Evolutionary conservation across 805 yeast genomes (phyloP).

Genomic region (Zygosaccharomyces gambellarensis): DNA sequence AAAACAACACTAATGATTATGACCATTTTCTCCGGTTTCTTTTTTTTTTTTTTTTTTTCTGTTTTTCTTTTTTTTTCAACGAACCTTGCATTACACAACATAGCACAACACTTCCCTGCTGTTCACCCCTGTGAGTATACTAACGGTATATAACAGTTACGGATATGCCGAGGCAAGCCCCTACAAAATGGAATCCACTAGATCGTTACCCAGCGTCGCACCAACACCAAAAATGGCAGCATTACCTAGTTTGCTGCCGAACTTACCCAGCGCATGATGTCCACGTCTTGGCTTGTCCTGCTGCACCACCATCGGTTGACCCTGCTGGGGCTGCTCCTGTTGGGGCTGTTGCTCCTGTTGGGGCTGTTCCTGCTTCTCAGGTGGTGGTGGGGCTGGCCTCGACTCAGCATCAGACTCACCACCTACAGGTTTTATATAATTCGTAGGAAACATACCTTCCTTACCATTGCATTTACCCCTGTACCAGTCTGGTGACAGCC

Average conservation of each 20-base stretch:
- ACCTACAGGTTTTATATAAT: constrained; percentile 55
- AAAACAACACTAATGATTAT: background rate
- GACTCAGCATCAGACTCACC: constrained; percentile 15
- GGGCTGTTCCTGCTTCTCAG: constrained; percentile 23
- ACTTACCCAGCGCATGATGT: constrained; percentile 45
- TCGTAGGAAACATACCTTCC: constrained; percentile 85
- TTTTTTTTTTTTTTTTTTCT: background rate
- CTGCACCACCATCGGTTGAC: constrained; percentile 15
- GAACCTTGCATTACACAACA: background rate
- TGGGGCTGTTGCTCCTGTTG: constrained; percentile 30
- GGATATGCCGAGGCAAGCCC: background rate
- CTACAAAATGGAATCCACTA: constrained; percentile 68
- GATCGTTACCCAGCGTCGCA: constrained; percentile 82
- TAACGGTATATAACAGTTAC: background rate
- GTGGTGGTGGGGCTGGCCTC: constrained; percentile 16
- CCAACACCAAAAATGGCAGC: constrained; percentile 98
- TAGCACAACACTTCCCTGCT: background rate
- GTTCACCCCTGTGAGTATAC: background rate
- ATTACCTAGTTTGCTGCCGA: constrained; percentile 78
- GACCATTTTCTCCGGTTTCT: background rate
- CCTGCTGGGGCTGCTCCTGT: constrained; percentile 32
- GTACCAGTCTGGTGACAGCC: constrained; percentile 86
- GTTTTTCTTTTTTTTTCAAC: background rate
- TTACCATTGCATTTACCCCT: constrained; percentile 58
- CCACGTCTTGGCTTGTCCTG: constrained; percentile 34